Evolutionary conservation across 2,329 filamentous ascomycete species (phyloP).

Genomic region (Aspergillus pseudoviridinutans): DNA sequence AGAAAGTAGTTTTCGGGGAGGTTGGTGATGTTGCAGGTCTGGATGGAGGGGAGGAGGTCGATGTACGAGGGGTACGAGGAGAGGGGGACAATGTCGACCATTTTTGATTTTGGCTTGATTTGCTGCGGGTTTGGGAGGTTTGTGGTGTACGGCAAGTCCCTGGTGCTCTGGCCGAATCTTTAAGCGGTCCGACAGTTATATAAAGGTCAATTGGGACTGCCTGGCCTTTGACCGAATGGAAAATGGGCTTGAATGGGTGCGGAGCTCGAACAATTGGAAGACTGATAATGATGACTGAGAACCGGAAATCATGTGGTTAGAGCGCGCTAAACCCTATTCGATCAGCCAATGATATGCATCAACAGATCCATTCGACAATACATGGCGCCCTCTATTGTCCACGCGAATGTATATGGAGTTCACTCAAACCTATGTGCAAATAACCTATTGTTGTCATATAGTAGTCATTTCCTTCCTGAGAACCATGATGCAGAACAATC

Average conservation of each 20-base stretch:
- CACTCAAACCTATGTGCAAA: too few species aligned
- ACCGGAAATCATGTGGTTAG: background rate
- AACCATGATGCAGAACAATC: background rate
- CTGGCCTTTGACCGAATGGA: background rate
- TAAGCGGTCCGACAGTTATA: background rate
- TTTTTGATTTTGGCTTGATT: slow-evolving; percentile 18
- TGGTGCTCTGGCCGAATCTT: background rate
- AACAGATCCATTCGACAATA: background rate
- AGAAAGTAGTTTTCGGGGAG: slow-evolving; percentile 99
- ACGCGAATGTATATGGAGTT: background rate
- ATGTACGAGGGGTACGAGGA: slow-evolving; percentile 60
- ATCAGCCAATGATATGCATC: background rate
- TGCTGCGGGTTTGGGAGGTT: background rate
- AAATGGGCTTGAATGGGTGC: background rate
- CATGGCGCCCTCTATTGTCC: too few species aligned
- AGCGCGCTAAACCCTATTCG: background rate
- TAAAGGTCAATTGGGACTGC: background rate
- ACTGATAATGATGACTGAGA: slow-evolving; percentile 2
- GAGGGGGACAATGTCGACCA: slow-evolving; percentile 49
- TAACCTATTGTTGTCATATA: too few species aligned
- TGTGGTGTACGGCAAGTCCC: background rate
- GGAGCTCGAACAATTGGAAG: background rate
- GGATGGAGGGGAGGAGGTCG: slow-evolving; percentile 78
- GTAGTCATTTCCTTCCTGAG: background rate
- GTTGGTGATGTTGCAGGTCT: slow-evolving; percentile 98